Evolutionary conservation across 305 asterid genomes (phyloP), one percentile per base, ranked within the genome.

Genomic region (Plantago coronopus): DNA sequence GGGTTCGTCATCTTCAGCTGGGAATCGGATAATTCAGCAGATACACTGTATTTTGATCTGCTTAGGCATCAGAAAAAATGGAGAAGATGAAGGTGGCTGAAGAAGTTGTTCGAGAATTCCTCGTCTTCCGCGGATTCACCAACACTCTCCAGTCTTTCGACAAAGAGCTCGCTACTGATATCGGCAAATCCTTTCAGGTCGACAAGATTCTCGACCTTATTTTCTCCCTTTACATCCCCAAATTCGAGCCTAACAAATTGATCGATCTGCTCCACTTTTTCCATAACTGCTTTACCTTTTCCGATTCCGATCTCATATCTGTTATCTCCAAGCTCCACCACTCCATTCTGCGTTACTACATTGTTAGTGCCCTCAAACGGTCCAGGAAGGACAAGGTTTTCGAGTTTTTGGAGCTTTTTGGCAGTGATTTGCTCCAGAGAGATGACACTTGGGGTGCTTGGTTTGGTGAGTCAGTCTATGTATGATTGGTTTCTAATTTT

Each of bases 41-140:
- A n/a, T n/a, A n/a, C n/a, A n/a, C n/a, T n/a, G n/a, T n/a, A n/a
- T n/a, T n/a, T n/a, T n/a, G n/a, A n/a, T n/a, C n/a, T n/a, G n/a
- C n/a, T n/a, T n/a, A n/a, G n/a, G n/a, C n/a, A n/a, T n/a, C n/a
- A n/a, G n/a, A 12, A 40, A 63, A 22, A 49, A 89, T 87, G 99
- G 97, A 82, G 82, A 79, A 76, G 65, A 80, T 93, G 94, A 76
- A 80, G 74, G 74, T 79, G 70, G 97, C 96, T 16, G 94, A 89
- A 78, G 97, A 93, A 73, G 69, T 93, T 13, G 82, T 93, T 62
- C 74, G 95, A 55, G 98, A 93, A 67, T 93, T 89, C 57, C 89
- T 93, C 20, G 80, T 89, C 40, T 93, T 81, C 69, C 76, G 98
- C 74, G 97, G 98, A 70, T 89, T 93, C 72, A 85, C 96, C 46